A percentile compares a stretch with the other conserved stretches of the same genome.
Evolutionary conservation across 75 land plant genomes (phyloP).

Genomic region (Pseudotsuga menziesii): DNA sequence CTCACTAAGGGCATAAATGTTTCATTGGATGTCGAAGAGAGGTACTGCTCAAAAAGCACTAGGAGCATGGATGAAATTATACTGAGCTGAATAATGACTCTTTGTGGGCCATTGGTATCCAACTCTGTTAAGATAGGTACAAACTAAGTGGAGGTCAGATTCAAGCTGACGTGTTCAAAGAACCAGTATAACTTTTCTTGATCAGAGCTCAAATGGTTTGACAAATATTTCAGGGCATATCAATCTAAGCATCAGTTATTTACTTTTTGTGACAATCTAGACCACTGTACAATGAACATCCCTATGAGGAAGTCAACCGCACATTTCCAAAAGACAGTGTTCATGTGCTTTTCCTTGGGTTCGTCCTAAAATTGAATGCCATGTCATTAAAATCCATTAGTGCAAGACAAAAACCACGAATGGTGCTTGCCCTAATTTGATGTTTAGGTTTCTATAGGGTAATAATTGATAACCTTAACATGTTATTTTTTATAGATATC

Average conservation of each 20-base stretch:
- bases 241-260: no score
- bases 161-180: not conserved
- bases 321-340: not conserved
- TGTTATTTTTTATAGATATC: no score
- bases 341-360: not conserved
- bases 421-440: not conserved
- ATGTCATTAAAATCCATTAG: not conserved
- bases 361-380: not conserved
- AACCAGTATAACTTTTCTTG: not conserved
- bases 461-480: no score
- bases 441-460: no score
- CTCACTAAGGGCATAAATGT: not conserved
- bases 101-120: not conserved
- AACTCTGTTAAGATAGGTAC: not conserved
- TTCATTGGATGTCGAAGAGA: not conserved
- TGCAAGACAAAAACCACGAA: no score
- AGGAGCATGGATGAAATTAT: not conserved
- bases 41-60: constrained; percentile 2
- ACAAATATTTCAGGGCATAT: no score
- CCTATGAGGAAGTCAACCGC: not conserved
- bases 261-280: no score
- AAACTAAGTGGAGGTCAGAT: not conserved
- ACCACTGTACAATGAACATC: no score
- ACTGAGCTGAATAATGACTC: not conserved
- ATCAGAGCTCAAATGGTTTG: not conserved